Evolutionary conservation across 305 asterid species (phyloP), one percentile per base, ranked within the genome.

Genomic region (Fraxinus angustifolia): DNA sequence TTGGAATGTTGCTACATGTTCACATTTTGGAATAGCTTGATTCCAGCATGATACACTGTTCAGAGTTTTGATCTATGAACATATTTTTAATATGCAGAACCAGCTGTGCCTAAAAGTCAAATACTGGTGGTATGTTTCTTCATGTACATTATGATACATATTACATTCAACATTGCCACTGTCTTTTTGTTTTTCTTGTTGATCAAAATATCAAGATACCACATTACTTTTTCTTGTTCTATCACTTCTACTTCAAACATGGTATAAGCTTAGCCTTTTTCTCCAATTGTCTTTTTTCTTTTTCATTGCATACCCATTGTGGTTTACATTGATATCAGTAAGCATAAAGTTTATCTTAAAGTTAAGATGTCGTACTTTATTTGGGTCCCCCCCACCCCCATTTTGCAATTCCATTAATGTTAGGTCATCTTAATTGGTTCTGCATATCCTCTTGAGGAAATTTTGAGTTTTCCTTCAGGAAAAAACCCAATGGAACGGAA

Each of bases 401-500:
- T 2, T 38, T 35, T 42, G 31, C 23, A 40, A 40, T 30, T 77
- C 53, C 74, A 34, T 56, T 33, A 28, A 48, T 77, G 75, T 76
- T 62, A 53, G 65, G 79, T 82, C 73, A 56, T 82, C 77, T 76
- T 36, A 26, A 84, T 36, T 82, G 71, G 38, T 35, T 79, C 80
- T n/a, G 42, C 2, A 28, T 83, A 42, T 77, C 40, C 78, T 58
- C 72, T 75, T 75, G 12, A 33, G 65, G 65, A 65, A 75, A 56
- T 31, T 75, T 17, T 70, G 76, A 16, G 80, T 30, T 62, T 56
- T 77, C 76, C 80, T 73, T 85, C 91, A 94, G 97, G 94, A 84
- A 80, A 87, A 86, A 79, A 86, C 82, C 87, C 91, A 88, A 67
- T 93, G 98, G 98, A 93, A 90, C 82, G 98, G 98, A 84, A 93